phyloP scores from a whole-genome alignment of 225 moss, liverwort and hornwort genomes.

The Ulota crispa region DNA sequence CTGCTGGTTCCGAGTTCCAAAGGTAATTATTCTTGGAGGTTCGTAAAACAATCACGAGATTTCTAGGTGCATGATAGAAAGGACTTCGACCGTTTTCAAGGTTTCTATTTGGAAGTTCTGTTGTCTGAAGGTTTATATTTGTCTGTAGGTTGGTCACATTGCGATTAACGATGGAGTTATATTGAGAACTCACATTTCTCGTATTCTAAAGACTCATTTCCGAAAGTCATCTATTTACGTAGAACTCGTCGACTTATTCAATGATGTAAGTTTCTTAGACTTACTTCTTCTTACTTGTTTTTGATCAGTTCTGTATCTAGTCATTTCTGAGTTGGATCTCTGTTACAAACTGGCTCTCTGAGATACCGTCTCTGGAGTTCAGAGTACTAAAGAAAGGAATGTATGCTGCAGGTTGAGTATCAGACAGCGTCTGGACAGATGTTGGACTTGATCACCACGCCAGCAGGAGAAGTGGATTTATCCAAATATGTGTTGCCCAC shows the following conservation, averaged over 20 bases:
- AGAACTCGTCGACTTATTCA: conserved; percentile 82
- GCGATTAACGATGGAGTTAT: conserved; percentile 88
- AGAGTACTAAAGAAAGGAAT: conserved; percentile 10
- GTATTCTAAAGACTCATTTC: conserved; percentile 88
- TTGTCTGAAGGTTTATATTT: conserved; percentile 5
- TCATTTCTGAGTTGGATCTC: neutral
- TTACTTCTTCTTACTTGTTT: neutral
- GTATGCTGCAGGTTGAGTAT: conserved; percentile 53
- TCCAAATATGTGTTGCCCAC: conserved; percentile 65
- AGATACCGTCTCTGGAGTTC: neutral
- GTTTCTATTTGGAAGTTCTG: neutral
- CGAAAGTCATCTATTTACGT: conserved; percentile 69
- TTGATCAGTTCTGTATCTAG: neutral
- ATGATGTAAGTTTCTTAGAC: conserved; percentile 40
- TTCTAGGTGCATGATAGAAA: conserved; percentile 10
- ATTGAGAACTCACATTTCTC: conserved; percentile 77
- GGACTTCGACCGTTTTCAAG: neutral
- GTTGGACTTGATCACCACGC: conserved; percentile 70
- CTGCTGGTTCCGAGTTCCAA: conserved; percentile 88
- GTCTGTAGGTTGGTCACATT: conserved; percentile 78
- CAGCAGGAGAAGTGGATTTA: conserved; percentile 68
- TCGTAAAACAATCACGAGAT: neutral
- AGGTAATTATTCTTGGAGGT: conserved; percentile 48
- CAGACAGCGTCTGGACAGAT: conserved; percentile 68
- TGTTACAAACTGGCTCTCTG: neutral